Percentiles rank a stretch among this genome's conserved stretches.
These are phyloP conservation scores for Chlamydomonas incerta DNA, from an alignment of 139 green algal genomes.

Conservation along the genomic window DNA sequence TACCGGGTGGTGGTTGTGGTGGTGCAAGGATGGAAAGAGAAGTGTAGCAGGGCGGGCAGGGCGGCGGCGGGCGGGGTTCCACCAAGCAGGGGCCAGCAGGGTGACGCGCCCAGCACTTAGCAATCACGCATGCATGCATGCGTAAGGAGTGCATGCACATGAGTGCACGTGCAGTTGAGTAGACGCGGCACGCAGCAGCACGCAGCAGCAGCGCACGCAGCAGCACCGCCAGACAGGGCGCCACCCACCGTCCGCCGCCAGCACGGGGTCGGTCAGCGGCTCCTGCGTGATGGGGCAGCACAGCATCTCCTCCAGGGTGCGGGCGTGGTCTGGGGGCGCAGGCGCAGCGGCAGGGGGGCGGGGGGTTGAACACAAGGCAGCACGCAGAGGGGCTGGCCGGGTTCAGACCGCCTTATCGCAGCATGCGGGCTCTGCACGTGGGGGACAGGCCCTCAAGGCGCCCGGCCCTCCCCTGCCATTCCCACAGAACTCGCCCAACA, in stretches of 20 bases:
- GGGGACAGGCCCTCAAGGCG: no score
- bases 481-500: not conserved
- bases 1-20: no score
- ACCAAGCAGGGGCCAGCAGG: no score
- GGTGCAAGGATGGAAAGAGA: no score
- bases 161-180: no score
- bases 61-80: not conserved
- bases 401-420: not conserved
- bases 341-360: not conserved
- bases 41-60: not conserved
- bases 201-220: no score
- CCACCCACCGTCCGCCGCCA: conserved; percentile 58
- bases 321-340: not conserved
- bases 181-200: no score
- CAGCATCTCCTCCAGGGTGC: conserved; percentile 23
- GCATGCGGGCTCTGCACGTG: not conserved
- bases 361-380: not conserved
- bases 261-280: conserved; percentile 56
- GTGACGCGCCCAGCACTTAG: no score
- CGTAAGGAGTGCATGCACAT: no score
- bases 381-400: not conserved
- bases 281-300: conserved; percentile 62
- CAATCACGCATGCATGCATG: no score
- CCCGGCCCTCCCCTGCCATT: no score
- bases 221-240: no score